Conservation (phyloP, 2,329 filamentous ascomycete genomes). For the Phaeosphaeriaceae sp. region DNA sequence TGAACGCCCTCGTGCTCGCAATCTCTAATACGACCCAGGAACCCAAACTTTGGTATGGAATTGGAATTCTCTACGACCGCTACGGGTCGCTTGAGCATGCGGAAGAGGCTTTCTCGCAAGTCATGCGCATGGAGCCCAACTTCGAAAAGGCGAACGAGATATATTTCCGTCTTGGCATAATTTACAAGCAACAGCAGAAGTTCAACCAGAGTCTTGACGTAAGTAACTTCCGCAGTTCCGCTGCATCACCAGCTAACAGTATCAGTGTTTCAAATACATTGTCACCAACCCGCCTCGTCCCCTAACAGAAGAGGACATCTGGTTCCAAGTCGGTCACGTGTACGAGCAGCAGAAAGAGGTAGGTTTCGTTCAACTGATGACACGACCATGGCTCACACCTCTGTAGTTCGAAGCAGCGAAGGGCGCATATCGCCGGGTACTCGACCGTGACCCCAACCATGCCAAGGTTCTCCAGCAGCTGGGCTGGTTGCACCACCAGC, state of each 20-base stretch:
- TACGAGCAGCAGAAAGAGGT: conserved; percentile 99
- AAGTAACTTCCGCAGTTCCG: conserved; percentile 26
- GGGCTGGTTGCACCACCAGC: conserved; percentile 96
- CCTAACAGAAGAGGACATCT: conserved; percentile 96
- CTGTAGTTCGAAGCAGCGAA: conserved; percentile 91
- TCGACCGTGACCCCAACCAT: conserved; percentile 93
- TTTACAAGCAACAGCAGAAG: conserved; percentile 98
- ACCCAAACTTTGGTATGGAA: conserved; percentile 98
- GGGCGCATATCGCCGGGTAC: conserved; percentile 86
- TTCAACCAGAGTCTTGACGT: conserved; percentile 92
- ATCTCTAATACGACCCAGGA: conserved; percentile 62
- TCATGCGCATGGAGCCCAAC: conserved; percentile 97
- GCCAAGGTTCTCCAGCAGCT: conserved; percentile 98
- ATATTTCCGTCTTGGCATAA: conserved; percentile 98
- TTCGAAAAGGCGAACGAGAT: conserved; percentile 99
- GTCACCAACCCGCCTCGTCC: conserved; percentile 90
- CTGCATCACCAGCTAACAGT: conserved; percentile 15
- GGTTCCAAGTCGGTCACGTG: conserved; percentile 99
- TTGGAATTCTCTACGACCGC: conserved; percentile 94
- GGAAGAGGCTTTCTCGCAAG: conserved; percentile 96
- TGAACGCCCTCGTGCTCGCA: neutral
- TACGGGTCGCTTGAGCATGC: conserved; percentile 97
- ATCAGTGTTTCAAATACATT: conserved; percentile 96
- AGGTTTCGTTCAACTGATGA: conserved; percentile 51
- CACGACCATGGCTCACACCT: conserved; percentile 27